Evolutionary conservation across 139 green algal species (phyloP), one percentile per base, ranked within the genome.

Genomic region (Chlamydomonas eustigma): DNA sequence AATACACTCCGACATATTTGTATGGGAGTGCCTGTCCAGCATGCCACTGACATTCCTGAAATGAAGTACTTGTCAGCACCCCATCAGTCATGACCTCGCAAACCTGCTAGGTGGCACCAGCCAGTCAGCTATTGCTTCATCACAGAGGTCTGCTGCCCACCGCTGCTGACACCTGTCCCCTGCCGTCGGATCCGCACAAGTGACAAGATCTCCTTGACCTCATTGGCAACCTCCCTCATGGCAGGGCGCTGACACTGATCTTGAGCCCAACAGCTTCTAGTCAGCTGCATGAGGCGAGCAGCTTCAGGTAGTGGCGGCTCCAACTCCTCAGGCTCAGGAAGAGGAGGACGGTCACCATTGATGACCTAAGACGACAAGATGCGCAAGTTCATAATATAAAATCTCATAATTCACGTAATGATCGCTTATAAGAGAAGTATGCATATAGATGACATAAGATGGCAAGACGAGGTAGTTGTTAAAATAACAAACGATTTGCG

Each of bases 291-390:
- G 5, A 75, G 68, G 24, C 6, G 4, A 5, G 4, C 68, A 37
- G 37, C 37, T 28, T 75, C 68, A 12, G 68, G 68, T 38, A 75
- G 68, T 6, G 68, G 37, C 35, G 68, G 68, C 4, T 58, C 22
- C 68, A 58, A 5, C 68, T 58, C 24, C 3, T 63, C 3, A 24
- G 34, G 33, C 34, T 58, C 22, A 12, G 65, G 52, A 4, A 68
- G 22, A 4, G 8, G 52, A 25, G 22, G 52, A 25, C 52, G 52
- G 12, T 22, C 52, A 4, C 52, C 52, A 4, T 4, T 35, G 52
- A 68, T 68, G 6, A n/a, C n/a, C n/a, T n/a, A n/a, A n/a, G n/a
- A n/a, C n/a, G n/a, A n/a, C n/a, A n/a, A n/a, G n/a, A n/a, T n/a
- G n/a, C n/a, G n/a, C n/a, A n/a, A n/a, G n/a, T n/a, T n/a, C n/a